Conservation (phyloP, 108 stramenopile genomes). For the Tribonema minus region DNA sequence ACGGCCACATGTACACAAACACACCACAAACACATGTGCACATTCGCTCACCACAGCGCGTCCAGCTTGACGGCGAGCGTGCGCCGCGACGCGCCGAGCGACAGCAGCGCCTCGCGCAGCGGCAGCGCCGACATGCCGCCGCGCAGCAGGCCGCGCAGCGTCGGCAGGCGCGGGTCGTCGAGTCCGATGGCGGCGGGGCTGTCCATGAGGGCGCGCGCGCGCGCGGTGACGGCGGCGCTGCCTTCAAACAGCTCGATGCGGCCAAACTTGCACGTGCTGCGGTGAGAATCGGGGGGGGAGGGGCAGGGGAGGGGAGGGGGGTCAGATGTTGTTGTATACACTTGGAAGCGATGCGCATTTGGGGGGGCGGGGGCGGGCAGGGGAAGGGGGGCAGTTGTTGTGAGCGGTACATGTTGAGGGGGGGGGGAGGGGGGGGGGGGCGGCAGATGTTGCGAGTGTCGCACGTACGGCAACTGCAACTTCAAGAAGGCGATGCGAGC, state of each 20-base stretch:
- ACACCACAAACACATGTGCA: too few relatives aligned
- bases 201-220: neutral
- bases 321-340: neutral
- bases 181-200: neutral
- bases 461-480: neutral
- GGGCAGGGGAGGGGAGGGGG: neutral
- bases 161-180: neutral
- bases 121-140: neutral
- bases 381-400: neutral
- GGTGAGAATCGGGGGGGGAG: neutral
- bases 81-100: neutral
- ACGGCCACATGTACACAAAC: too few relatives aligned
- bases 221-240: neutral
- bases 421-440: neutral
- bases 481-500: neutral
- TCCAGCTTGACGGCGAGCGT: neutral
- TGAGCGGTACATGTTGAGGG: neutral
- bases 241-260: neutral
- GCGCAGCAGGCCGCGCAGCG: neutral
- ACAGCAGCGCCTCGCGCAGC: neutral
- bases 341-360: neutral
- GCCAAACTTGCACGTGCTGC: neutral
- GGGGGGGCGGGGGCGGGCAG: neutral
- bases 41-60: neutral
- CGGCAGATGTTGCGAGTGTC: neutral